Base-by-base conservation (phyloP, 192 early-diverging fungal genomes). In the Oehlia diaphana region DNA sequence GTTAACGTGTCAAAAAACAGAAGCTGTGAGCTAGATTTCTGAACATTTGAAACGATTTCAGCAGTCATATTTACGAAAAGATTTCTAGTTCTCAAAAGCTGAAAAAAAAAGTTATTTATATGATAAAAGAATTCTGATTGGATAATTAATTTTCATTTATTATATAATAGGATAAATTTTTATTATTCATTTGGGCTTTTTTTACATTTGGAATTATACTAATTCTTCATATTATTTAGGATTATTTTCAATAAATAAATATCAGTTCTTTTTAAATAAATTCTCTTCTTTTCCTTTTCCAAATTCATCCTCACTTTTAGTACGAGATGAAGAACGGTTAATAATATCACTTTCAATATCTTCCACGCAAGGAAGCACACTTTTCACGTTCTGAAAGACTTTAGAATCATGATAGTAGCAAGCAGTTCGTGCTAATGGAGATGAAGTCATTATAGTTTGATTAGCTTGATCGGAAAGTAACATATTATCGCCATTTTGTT, bases 1-100 rank as follows among this genome's bases (percentile, higher is more conserved):
- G 76, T 78, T 8, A 78, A 53, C 10, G 76, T 64, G 42, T 78
- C 76, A 53, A 78, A 78, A 37, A 78, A 78, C 61, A 78, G 33
- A 28, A 78, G 76, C 16, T 78, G 76, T 14, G 72, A 33, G 23
- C 26, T 9, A 10, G 72, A 70, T 42, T 44, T 70, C 37, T 70
- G 33, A 37, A n/a, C 39, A 44, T 23, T 70, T 44, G 9, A 16
- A 42, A n/a, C 21, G 6, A 70, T 10, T 70, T 70, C 37, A 21
- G 21, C 37, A 21, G 68, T 44, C 68, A 70, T 70, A 7, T 42
- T 70, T 44, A 12, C 2, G n/a, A 44, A 65, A 65, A 28, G 26
- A 14, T 13, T 33, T 10, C 9, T 33, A 16, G 33, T 14, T 66
- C 12, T 66, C 26, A 66, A 13, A 14, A 66, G 2, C 9, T 31